Percentiles rank a stretch among this genome's conserved stretches.
Conservation (phyloP, 164 flowering plant genomes). For the Platanus orientalis region DNA sequence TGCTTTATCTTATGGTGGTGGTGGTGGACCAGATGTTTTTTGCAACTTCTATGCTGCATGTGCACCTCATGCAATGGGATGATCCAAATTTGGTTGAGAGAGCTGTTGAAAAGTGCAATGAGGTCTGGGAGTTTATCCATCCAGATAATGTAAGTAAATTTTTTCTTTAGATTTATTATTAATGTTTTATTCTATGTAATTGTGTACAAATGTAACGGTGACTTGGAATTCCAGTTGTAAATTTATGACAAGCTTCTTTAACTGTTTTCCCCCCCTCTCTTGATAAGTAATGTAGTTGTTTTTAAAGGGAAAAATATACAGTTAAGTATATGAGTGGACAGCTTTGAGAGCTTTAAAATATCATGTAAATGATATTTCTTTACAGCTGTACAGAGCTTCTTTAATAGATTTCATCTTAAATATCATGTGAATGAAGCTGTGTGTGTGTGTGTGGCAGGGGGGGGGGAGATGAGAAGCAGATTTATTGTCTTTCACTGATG, state of each 20-base stretch:
- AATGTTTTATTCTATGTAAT: not conserved
- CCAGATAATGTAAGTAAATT: conserved; percentile 52
- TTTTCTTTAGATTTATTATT: not conserved
- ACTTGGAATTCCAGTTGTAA: not conserved
- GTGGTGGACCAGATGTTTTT: conserved; percentile 68
- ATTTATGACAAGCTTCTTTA: not conserved
- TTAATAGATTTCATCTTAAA: no score
- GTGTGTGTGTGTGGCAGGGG: no score
- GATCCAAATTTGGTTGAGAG: conserved; percentile 52
- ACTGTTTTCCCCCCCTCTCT: no score
- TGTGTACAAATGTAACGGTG: not conserved
- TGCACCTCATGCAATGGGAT: conserved; percentile 87
- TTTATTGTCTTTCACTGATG: no score
- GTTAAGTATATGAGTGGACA: no score
- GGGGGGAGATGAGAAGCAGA: no score
- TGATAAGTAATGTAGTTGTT: no score
- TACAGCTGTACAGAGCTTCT: no score
- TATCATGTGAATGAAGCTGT: no score
- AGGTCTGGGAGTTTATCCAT: conserved; percentile 63
- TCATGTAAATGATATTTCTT: no score
- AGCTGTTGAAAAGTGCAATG: conserved; percentile 56
- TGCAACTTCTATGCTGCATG: conserved; percentile 75
- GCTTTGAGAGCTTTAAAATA: no score
- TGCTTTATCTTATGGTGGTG: conserved; percentile 2
- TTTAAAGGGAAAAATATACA: no score